Base-by-base conservation (phyloP, 768 basidiomycete genomes). In the Coprinopsis strossmayeri region DNA sequence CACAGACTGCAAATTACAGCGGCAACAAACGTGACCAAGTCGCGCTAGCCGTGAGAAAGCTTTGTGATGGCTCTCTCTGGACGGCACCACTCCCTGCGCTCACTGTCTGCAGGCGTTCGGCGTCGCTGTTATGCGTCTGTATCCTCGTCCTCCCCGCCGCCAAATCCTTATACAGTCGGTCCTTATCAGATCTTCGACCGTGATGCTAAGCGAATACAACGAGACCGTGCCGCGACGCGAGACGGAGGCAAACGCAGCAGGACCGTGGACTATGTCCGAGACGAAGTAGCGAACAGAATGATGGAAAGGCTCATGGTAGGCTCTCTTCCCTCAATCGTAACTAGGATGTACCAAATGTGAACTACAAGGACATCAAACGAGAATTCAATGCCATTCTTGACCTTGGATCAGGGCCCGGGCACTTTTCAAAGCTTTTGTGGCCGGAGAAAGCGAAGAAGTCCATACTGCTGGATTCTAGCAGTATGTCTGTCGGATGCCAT, bases 291-390 rank as follows among this genome's bases (percentile, higher is more conserved):
- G 18, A 89, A 92, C 53, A 74, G 86, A 51, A 78, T 98, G 77
- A 79, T 91, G 67, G 95, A 98, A 61, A 76, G 95, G 48, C 78
- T 99, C 53, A 65, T 89, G 71, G 95, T 92, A 28, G 53, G 69
- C 49, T 35, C 17, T n/a, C 54, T 10, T 2, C n/a, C 23, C 25
- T 13, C 18, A 30, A 20, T 11, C 48, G 30, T n/a, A 34, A 49
- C 18, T 35, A 45, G 34, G 30, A 51, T 34, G 54, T 41, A 43
- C 46, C 30, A 26, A 44, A 38, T 3, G 59, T n/a, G n/a, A n/a
- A n/a, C n/a, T n/a, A n/a, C n/a, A n/a, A 98, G 95, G 95, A 99
- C 63, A 87, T 99, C 55, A 93, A 89, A 66, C 78, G 84, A 37
- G 84, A 79, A 27, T 96, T 94, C 58, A 68, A 73, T 41, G 73